Conservation (phyloP, 306 rosid species). For the Adenanthera pavonina region DNA sequence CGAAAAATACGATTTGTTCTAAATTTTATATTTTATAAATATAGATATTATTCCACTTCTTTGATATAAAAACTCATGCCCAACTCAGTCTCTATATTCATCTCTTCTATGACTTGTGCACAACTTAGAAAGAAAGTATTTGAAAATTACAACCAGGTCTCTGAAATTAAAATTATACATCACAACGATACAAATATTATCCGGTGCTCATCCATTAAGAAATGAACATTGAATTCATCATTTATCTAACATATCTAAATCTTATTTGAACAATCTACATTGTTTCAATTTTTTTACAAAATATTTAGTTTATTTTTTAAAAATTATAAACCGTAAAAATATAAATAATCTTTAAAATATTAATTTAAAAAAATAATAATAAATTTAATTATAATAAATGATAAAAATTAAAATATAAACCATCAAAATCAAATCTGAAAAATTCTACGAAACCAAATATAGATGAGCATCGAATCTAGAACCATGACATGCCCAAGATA, state of each 20-base stretch:
- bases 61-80: too few species aligned
- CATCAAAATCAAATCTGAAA: background rate
- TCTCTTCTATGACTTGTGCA: too few species aligned
- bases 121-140: too few species aligned
- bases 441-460: background rate
- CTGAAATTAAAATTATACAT: background rate
- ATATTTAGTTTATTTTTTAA: too few species aligned
- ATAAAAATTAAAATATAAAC: background rate
- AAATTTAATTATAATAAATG: background rate
- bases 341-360: background rate
- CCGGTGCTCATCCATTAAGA: too few species aligned
- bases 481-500: conserved; percentile 10
- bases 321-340: background rate
- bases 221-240: too few species aligned
- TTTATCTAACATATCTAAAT: background rate
- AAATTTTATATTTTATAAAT: too few species aligned
- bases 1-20: too few species aligned
- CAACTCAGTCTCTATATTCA: too few species aligned
- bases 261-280: background rate
- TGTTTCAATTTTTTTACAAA: too few species aligned
- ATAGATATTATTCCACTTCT: too few species aligned
- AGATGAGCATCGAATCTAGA: background rate
- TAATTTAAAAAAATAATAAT: background rate
- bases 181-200: background rate
- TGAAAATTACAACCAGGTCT: too few species aligned